A percentile compares a stretch with the other conserved stretches of the same genome.
Evolutionary conservation across 2,329 filamentous ascomycete species (phyloP).

Genomic region (Ceratocystis harringtonii): DNA sequence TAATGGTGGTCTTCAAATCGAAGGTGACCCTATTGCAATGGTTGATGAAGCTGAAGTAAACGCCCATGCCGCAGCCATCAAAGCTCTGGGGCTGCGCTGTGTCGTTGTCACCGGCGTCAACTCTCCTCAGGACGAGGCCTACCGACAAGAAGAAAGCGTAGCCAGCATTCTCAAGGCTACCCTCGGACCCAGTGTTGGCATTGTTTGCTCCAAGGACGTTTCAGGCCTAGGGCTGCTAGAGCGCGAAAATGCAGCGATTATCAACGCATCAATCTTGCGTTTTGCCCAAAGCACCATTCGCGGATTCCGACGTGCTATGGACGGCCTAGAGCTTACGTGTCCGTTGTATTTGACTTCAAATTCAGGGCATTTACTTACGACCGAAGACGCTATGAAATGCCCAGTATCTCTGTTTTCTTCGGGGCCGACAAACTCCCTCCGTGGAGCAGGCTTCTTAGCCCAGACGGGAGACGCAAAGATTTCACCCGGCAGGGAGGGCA

Average conservation of each 20-base stretch:
- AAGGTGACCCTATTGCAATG: slow-evolving; percentile 18
- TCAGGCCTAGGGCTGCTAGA: slow-evolving; percentile 30
- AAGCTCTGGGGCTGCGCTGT: slow-evolving; percentile 23
- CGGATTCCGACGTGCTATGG: slow-evolving; percentile 32
- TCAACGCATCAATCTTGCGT: slow-evolving; percentile 36
- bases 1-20: slow-evolving; percentile 20
- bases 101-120: slow-evolving; percentile 44
- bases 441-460: slow-evolving; percentile 20
- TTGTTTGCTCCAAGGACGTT: slow-evolving; percentile 24
- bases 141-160: slow-evolving; percentile 37
- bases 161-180: slow-evolving; percentile 28
- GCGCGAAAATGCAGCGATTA: slow-evolving; percentile 38
- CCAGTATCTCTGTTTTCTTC: slow-evolving; percentile 21
- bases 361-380: slow-evolving; percentile 26
- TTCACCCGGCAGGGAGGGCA: neutral
- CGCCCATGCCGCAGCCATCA: slow-evolving; percentile 19
- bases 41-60: slow-evolving; percentile 16
- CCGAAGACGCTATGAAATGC: slow-evolving; percentile 19
- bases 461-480: slow-evolving; percentile 8
- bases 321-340: slow-evolving; percentile 26
- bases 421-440: slow-evolving; percentile 21
- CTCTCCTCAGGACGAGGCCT: slow-evolving; percentile 40
- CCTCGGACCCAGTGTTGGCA: slow-evolving; percentile 22
- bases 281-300: slow-evolving; percentile 33
- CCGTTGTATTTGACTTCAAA: slow-evolving; percentile 36